Evolutionary conservation across 805 yeast species (phyloP).

Genomic region (Kazachstania viticola): DNA sequence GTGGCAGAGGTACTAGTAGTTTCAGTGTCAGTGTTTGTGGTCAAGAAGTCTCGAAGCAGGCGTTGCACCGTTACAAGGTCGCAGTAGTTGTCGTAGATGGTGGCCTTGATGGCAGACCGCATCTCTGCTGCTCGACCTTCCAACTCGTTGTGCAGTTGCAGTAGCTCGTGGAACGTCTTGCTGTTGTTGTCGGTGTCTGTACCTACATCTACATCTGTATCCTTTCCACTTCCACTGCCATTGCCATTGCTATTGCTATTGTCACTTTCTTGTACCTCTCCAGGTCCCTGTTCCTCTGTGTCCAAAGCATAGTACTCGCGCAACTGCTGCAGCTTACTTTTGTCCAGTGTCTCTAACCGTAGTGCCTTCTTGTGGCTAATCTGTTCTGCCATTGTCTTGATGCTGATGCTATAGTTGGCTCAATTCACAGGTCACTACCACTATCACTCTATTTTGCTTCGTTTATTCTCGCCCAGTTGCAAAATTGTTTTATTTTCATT

Average conservation of each 20-base stretch:
- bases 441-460: no score
- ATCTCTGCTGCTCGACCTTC: slow-evolving; percentile 22
- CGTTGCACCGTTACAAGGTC: slow-evolving; percentile 61
- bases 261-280: not conserved
- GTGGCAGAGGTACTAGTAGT: no score
- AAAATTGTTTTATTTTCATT: no score
- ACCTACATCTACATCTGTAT: no score
- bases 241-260: no score
- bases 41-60: slow-evolving; percentile 41
- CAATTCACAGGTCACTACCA: no score
- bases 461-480: no score
- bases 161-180: slow-evolving; percentile 13
- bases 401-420: no score
- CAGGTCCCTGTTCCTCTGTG: not conserved
- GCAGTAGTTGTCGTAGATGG: slow-evolving; percentile 65
- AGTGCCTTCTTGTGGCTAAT: slow-evolving; percentile 23
- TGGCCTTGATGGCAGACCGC: slow-evolving; percentile 45
- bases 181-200: slow-evolving; percentile 4
- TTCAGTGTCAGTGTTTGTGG: not conserved
- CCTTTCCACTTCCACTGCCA: no score
- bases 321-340: slow-evolving; percentile 16
- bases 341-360: slow-evolving; percentile 10
- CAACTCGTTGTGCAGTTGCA: slow-evolving; percentile 19
- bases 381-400: slow-evolving; percentile 23
- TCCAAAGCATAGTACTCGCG: slow-evolving; percentile 18